These are phyloP conservation scores for Diaporthe australafricana DNA, from an alignment of 2,329 filamentous ascomycete genomes.

Conservation along the genomic window DNA sequence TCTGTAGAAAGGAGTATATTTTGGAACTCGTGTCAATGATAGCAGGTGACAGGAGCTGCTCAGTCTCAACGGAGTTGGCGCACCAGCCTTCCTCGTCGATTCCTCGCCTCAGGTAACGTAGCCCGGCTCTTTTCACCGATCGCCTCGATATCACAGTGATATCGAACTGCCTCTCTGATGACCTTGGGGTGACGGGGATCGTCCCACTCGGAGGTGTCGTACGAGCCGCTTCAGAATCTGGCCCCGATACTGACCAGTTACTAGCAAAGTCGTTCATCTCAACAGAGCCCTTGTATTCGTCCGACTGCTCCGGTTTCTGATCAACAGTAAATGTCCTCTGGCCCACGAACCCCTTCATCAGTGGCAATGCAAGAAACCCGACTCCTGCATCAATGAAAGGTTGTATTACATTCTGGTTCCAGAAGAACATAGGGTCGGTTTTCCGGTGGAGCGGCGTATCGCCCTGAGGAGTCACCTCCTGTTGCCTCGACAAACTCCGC, in stretches of 20 bases:
- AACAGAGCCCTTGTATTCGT: slow-evolving; percentile 58
- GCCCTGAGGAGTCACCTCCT: slow-evolving; percentile 67
- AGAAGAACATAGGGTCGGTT: slow-evolving; percentile 87
- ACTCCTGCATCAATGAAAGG: slow-evolving; percentile 82
- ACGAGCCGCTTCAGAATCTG: slow-evolving; percentile 30
- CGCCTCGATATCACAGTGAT: slow-evolving; percentile 94
- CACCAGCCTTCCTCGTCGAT: slow-evolving; percentile 90
- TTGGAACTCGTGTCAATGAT: slow-evolving; percentile 72
- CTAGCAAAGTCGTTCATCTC: slow-evolving; percentile 50
- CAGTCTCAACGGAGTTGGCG: slow-evolving; percentile 93
- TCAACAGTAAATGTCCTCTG: slow-evolving; percentile 85
- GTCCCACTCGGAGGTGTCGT: slow-evolving; percentile 43
- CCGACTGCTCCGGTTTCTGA: slow-evolving; percentile 65
- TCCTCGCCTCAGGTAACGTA: slow-evolving; percentile 90
- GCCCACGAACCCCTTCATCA: slow-evolving; percentile 95
- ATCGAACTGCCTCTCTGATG: slow-evolving; percentile 71
- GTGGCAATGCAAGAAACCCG: slow-evolving; percentile 77
- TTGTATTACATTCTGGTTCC: slow-evolving; percentile 82
- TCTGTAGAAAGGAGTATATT: slow-evolving; percentile 86
- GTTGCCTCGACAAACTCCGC: slow-evolving; percentile 62
- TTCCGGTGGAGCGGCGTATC: slow-evolving; percentile 75
- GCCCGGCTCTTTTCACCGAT: slow-evolving; percentile 85
- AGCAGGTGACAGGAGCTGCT: slow-evolving; percentile 85
- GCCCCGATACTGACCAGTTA: slow-evolving; percentile 33
- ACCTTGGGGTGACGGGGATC: slow-evolving; percentile 47